These are phyloP conservation scores for Emmonsia crescens DNA, from an alignment of 2,329 filamentous ascomycete species.

Conservation along the genomic window DNA sequence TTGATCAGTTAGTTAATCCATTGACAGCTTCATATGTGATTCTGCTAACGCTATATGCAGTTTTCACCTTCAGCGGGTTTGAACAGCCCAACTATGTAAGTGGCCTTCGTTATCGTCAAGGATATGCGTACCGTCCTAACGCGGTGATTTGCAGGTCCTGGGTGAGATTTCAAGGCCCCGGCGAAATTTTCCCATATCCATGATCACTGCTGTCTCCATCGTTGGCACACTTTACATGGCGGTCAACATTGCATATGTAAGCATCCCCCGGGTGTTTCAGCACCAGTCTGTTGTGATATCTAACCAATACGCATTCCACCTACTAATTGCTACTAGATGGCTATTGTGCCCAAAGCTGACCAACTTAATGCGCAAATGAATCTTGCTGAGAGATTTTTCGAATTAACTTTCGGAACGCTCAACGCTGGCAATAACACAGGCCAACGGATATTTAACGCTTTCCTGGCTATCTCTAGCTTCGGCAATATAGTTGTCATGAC, in stretches of 20 bases:
- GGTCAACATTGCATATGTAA: constrained; percentile 37
- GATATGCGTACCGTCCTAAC: not conserved
- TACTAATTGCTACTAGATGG: constrained; percentile 7
- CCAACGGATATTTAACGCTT: constrained; percentile 7
- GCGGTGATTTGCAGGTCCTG: constrained; percentile 17
- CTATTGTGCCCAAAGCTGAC: constrained; percentile 5
- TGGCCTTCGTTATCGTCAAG: constrained; percentile 10
- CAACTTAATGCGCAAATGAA: not conserved
- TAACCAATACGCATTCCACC: not conserved
- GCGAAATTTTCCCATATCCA: constrained; percentile 26
- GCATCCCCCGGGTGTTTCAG: constrained; percentile 11
- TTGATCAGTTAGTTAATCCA: constrained; percentile 1
- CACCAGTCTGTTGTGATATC: not conserved
- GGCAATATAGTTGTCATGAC: constrained; percentile 50
- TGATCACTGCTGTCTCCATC: constrained; percentile 25
- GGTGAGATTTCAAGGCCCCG: constrained; percentile 33
- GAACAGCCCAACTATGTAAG: constrained; percentile 37
- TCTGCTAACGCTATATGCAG: constrained; percentile 7
- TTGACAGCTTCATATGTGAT: not conserved
- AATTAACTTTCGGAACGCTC: constrained; percentile 7
- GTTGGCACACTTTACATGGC: constrained; percentile 29
- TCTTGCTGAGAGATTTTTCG: constrained; percentile 5
- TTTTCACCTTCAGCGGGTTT: constrained; percentile 31
- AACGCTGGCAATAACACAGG: constrained; percentile 1
- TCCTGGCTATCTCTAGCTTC: constrained; percentile 45